Conservation (phyloP, 192 early-diverging fungal species). For the Linderina pennispora region DNA sequence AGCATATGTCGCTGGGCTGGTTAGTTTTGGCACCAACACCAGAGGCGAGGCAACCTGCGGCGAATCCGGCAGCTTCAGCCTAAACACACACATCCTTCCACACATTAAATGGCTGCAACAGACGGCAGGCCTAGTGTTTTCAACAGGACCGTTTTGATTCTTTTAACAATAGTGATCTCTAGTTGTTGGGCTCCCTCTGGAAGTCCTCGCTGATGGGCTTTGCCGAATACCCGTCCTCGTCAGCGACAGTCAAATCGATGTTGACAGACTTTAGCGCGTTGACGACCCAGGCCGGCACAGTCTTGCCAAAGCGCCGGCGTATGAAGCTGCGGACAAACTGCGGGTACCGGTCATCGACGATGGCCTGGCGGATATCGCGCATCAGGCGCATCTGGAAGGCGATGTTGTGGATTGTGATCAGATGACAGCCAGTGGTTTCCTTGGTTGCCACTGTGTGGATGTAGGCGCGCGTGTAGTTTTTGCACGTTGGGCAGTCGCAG, state of each 20-base stretch:
- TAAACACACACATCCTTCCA: too few relatives aligned
- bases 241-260: conserved; percentile 50
- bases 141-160: too few relatives aligned
- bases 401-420: conserved; percentile 78
- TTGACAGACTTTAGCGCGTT: conserved; percentile 65
- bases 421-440: conserved; percentile 76
- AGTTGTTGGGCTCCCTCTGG: conserved; percentile 34
- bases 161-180: too few relatives aligned
- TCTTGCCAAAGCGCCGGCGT: conserved; percentile 55
- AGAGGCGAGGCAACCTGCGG: too few relatives aligned
- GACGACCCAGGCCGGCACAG: conserved; percentile 64
- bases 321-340: conserved; percentile 65
- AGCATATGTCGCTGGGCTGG: too few relatives aligned
- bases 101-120: too few relatives aligned
- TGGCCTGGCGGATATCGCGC: conserved; percentile 66
- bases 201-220: conserved; percentile 27
- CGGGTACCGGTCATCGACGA: conserved; percentile 65
- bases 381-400: conserved; percentile 82
- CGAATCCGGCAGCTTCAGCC: too few relatives aligned
- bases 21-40: too few relatives aligned
- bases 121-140: too few relatives aligned
- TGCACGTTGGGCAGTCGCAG: conserved; percentile 73
- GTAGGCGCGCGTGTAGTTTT: conserved; percentile 66
- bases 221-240: conserved; percentile 26
- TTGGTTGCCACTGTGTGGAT: conserved; percentile 61